Evolutionary conservation across 805 yeast genomes (phyloP).

Genomic region (Myxozyma lipomycoides): DNA sequence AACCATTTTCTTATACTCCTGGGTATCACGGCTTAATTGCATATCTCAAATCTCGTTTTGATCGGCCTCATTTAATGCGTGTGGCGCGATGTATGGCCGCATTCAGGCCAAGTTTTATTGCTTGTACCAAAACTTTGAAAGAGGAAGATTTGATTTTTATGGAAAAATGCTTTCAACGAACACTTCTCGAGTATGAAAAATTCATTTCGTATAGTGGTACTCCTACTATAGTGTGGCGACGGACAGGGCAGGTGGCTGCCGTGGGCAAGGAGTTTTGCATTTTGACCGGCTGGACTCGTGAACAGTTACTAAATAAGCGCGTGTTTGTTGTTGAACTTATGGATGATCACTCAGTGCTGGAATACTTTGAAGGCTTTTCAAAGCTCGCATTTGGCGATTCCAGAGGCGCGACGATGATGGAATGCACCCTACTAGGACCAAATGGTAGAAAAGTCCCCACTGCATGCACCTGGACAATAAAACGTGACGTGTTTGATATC

Average conservation of each 20-base stretch:
- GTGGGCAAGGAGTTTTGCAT: constrained; percentile 92
- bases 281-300: constrained; percentile 83
- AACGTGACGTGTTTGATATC: constrained; percentile 91
- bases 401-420: constrained; percentile 81
- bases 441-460: constrained; percentile 52
- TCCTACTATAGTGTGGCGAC: constrained; percentile 91
- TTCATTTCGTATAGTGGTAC: constrained; percentile 83
- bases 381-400: constrained; percentile 88
- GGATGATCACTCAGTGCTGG: constrained; percentile 82
- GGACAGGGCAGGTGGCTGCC: constrained; percentile 92
- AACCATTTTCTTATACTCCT: constrained; percentile 84
- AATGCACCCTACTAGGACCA: constrained; percentile 69
- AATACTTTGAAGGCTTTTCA: constrained; percentile 80
- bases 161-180: constrained; percentile 94
- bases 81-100: constrained; percentile 88
- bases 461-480: constrained; percentile 85
- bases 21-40: constrained; percentile 81
- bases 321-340: constrained; percentile 62
- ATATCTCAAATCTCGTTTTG: constrained; percentile 68
- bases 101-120: constrained; percentile 88
- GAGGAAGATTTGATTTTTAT: constrained; percentile 90
- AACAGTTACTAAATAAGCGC: constrained; percentile 59
- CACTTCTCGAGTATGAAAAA: constrained; percentile 81
- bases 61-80: constrained; percentile 62
- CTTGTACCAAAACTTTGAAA: constrained; percentile 80